Base-by-base conservation (phyloP, 176 grass and related monocot species). In the Melocanna baccifera region DNA sequence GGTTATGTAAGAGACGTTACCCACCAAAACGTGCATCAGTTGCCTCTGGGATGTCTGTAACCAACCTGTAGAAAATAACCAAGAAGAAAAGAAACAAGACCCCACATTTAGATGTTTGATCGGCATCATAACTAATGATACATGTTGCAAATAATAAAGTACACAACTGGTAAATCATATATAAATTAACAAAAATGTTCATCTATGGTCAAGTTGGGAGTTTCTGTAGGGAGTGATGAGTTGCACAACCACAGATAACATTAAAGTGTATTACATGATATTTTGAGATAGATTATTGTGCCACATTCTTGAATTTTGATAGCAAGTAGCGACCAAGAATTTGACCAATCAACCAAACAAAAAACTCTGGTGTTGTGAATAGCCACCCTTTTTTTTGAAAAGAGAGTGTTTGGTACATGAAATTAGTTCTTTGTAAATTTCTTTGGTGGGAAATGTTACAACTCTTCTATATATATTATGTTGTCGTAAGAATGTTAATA, bases 31-130 rank as follows among this genome's bases (percentile, higher is more conserved):
- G 71, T 74, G 71, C 82, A 86, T 97, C 89, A 78, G 62, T 59
- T 88, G 91, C 82, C 86, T 97, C 91, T 73, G 94, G 94, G 69
- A 97, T 94, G 76, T 97, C 94, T 75, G 91, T 94, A 53, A 97
- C 91, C 89, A 97, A 88, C 94, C 94, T 97, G 86, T 47, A 89
- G 26, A 83, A 71, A 86, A 83, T 53, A 77, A 57, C 53, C 8
- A 82, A 73, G 23, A 79, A 72, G 30, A 53, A 76, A 85, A 67
- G n/a, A 86, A 82, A 26, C n/a, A 87, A 69, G 51, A 47, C 14
- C 4, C 6, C 26, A 65, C 41, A n/a, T 62, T 86, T 74, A 90
- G 80, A 80, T 83, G 50, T 79, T 86, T 83, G 34, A 78, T 83
- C n/a, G 7, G 16, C 7, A 75, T 79, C 14, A 83, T 3, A 58